Base-by-base conservation (phyloP, 345 rosid genomes). In the Salix caprea region DNA sequence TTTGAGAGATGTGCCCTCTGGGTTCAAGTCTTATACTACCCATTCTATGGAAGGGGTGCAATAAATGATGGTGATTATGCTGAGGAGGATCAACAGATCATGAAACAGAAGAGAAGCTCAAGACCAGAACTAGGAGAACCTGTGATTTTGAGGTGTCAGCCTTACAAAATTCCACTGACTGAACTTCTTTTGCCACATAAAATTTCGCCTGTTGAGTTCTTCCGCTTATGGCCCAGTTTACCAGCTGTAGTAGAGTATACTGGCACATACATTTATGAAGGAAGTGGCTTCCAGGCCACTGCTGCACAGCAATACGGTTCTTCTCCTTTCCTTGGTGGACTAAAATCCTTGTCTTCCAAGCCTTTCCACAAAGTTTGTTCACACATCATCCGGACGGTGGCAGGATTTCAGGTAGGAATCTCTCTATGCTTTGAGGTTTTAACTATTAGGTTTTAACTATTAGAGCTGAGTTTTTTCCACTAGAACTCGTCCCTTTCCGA, bases 151-250 rank as follows among this genome's bases (percentile, higher is more conserved):
- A 89, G 98, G 85, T 91, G 99, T 75, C 98, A 90, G 87, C 99
- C 97, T 32, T 96, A 93, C 90, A 96, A 91, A 87, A 89, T 96
- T 80, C 99, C 99, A 0, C 81, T 96, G 80, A 92, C 99, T 7
- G 99, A 93, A 84, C 93, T 95, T 77, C 98, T 95, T 68, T 88
- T 90, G 88, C 99, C 98, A 0, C 97, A 90, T 81, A 92, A 93
- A 85, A 88, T 93, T 68, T 96, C 99, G 48, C 98, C 99, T 1
- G 98, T 93, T 1, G 99, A 96, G 81, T 96, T 93, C 84, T 96
- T 93, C 87, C 97, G 99, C 62, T 87, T 96, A 68, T 96, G 99
- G 99, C 98, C 99, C 74, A 91, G 98, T 86, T 91, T 96, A 81
- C 98, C 98, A 16, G 97, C 98, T 61, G 86, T 92, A 69, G 92